These are phyloP conservation scores for Carex kokanica DNA, from an alignment of 176 grass and related monocot genomes.

Conservation along the genomic window DNA sequence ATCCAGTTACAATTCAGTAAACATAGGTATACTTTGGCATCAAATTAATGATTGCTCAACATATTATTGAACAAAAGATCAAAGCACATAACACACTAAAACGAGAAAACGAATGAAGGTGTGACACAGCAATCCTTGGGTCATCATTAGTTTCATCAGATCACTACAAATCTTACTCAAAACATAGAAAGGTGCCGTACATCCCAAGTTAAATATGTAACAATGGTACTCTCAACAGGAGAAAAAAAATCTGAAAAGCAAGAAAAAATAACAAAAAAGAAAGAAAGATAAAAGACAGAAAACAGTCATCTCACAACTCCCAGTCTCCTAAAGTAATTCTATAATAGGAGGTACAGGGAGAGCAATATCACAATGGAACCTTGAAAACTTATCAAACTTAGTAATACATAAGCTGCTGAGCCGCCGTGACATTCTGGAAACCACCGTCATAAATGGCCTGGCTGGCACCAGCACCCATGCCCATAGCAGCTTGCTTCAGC, in stretches of 20 bases:
- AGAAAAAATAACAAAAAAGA: background rate
- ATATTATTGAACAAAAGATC: background rate
- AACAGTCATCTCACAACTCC: constrained; percentile 27
- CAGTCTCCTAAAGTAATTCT: constrained; percentile 11
- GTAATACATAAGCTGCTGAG: constrained; percentile 90
- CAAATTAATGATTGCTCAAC: background rate
- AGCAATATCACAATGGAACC: constrained; percentile 14
- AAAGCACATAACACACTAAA: background rate
- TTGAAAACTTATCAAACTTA: constrained; percentile 31
- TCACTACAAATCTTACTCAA: constrained; percentile 30
- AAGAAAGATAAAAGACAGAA: background rate
- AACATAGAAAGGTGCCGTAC: constrained; percentile 16
- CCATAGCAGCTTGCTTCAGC: constrained; percentile 59
- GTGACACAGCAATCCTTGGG: background rate
- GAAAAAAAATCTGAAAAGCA: constrained; percentile 6
- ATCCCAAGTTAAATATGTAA: constrained; percentile 28
- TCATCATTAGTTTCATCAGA: constrained; percentile 8
- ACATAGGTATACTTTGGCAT: too few species aligned
- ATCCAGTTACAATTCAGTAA: too few species aligned
- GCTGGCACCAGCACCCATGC: constrained; percentile 59
- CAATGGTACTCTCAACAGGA: constrained; percentile 13
- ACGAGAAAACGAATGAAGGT: background rate
- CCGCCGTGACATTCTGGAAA: constrained; percentile 47
- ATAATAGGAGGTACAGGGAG: constrained; percentile 20
- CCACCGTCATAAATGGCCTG: constrained; percentile 75